Evolutionary conservation across 257 asterid genomes (phyloP), one percentile per base, ranked within the genome.

Genomic region (Penstemon newberryi): DNA sequence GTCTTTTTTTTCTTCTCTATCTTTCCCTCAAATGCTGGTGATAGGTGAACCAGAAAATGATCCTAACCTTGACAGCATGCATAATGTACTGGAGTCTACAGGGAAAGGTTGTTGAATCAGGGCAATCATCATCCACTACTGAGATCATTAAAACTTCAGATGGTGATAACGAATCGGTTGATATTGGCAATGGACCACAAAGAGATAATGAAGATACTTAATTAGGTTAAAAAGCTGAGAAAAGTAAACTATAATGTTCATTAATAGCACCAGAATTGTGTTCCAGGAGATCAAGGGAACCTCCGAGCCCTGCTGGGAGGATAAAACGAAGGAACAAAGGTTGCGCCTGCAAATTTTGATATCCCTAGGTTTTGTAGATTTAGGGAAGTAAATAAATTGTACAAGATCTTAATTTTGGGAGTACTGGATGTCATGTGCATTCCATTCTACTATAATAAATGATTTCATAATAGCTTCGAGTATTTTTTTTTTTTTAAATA

Each of bases 11-110:
- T 10, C 25, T 40, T 54, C 8, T 15, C 47, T 4, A 2, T 33
- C 6, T 47, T 43, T 68, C 37, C 33, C n/a, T 71, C 12, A 8
- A 59, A 10, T 78, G 56, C 5, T 73, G 67, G 75, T 57, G 33
- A 43, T 79, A 89, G 95, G 96, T 90, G 75, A 90, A 87, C 82
- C 94, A 83, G 87, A 90, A 90, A 73, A 90, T 90, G 97, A 84
- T 87, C 72, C 76, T 88, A 19, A 86, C 91, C 51, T 72, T 90
- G 68, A 86, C 96, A 46, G 96, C 97, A 49, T 84, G 94, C 82
- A 86, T 90, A 73, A 90, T 90, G 97, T 90, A 84, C 73, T 86
- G 97, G 97, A 87, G 96, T 83, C 67, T 90, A 66, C 88, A 87
- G 60, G 66, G 83, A 63, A 83, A 81, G 70, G 59, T 47, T 9